These are phyloP conservation scores for Flagelloscypha sp. DNA, from an alignment of 768 basidiomycete genomes.

Conservation along the genomic window DNA sequence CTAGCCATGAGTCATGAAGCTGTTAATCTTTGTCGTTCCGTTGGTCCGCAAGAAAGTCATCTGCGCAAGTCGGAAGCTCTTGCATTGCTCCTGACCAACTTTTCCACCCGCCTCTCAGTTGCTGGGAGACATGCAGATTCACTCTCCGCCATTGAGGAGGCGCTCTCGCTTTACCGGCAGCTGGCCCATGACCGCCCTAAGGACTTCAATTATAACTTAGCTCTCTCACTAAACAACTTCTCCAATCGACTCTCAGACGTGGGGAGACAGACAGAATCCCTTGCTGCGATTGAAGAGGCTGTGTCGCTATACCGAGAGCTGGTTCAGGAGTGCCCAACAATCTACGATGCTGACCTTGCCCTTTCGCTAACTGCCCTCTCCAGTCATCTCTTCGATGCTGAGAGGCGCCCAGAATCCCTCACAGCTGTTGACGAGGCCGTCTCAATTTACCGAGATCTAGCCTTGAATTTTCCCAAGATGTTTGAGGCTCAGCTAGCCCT, in stretches of 20 bases:
- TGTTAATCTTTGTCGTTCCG: too few species aligned
- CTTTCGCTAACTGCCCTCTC: slow-evolving; percentile 4
- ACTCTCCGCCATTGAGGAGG: slow-evolving; percentile 4
- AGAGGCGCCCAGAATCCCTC: slow-evolving; percentile 5
- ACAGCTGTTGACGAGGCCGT: slow-evolving; percentile 4
- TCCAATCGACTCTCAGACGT: slow-evolving; percentile 1
- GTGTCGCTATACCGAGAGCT: slow-evolving; percentile 4
- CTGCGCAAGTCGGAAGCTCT: too few species aligned
- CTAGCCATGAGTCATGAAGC: too few species aligned
- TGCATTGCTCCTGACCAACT: slow-evolving; percentile 6
- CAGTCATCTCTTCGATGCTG: slow-evolving; percentile 4
- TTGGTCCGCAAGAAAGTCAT: too few species aligned
- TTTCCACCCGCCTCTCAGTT: slow-evolving; percentile 1
- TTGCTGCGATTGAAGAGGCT: slow-evolving; percentile 6
- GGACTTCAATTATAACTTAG: slow-evolving; percentile 5
- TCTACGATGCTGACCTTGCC: slow-evolving; percentile 5
- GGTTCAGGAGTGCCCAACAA: slow-evolving; percentile 1
- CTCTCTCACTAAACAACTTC: slow-evolving; percentile 6
- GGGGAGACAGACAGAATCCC: slow-evolving; percentile 3
- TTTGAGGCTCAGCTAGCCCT: neutral
- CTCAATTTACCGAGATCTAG: neutral
- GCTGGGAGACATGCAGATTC: slow-evolving; percentile 4
- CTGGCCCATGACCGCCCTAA: slow-evolving; percentile 3
- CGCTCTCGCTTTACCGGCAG: slow-evolving; percentile 3
- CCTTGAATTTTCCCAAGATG: neutral